Conservation (phyloP, 495 filamentous ascomycete genomes). For the Xylaria grammica region DNA sequence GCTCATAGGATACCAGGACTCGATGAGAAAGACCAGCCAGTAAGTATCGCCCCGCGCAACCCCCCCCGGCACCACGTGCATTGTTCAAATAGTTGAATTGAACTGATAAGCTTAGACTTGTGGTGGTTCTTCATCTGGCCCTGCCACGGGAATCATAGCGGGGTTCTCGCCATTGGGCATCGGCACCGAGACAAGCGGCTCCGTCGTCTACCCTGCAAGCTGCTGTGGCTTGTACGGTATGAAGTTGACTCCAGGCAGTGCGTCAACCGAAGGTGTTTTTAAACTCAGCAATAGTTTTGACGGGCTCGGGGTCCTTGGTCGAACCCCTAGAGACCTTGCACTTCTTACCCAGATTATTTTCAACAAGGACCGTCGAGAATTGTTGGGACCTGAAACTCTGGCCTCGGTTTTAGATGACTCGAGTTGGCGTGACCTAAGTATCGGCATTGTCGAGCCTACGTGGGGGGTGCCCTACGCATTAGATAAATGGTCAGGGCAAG, state of each 20-base stretch:
- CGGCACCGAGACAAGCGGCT: conserved; percentile 53
- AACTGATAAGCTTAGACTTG: conserved; percentile 34
- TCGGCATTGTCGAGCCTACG: conserved; percentile 15
- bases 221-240: conserved; percentile 44
- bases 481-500: conserved; percentile 18
- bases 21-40: conserved; percentile 27
- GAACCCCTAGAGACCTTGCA: neutral
- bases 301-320: conserved; percentile 2
- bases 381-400: neutral
- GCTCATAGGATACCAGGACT: conserved; percentile 29
- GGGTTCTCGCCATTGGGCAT: conserved; percentile 47
- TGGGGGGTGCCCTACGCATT: conserved; percentile 7
- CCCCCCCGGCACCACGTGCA: no score
- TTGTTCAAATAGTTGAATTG: conserved; percentile 25
- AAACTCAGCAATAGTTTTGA: neutral
- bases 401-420: neutral
- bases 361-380: neutral
- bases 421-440: conserved; percentile 12
- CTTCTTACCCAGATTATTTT: neutral
- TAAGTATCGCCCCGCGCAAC: no score
- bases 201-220: conserved; percentile 42
- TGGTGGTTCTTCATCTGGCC: conserved; percentile 52
- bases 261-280: neutral
- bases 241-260: neutral
- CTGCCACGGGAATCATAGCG: conserved; percentile 46